These are phyloP conservation scores for Pichia sp. DNA, from an alignment of 1,139 yeast species.

Conservation along the genomic window DNA sequence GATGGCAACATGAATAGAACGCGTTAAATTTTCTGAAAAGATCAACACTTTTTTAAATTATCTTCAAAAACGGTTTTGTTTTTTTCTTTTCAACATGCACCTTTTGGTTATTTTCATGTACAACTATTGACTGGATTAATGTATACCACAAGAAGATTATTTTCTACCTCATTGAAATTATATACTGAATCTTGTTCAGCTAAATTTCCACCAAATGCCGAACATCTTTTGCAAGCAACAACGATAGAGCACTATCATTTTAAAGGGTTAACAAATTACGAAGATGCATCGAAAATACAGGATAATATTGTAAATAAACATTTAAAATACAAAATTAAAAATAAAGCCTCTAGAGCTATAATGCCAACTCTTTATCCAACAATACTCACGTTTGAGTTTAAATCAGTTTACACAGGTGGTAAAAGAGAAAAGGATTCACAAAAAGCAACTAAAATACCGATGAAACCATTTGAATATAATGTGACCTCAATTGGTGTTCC, in stretches of 20 bases:
- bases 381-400: conserved; percentile 71
- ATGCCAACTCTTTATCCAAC: conserved; percentile 26
- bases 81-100: neutral
- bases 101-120: too few species aligned
- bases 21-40: neutral
- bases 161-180: neutral
- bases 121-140: neutral
- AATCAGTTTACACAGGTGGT: conserved; percentile 86
- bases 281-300: conserved; percentile 57
- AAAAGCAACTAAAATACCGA: conserved; percentile 29
- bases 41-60: neutral
- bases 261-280: conserved; percentile 47
- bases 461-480: conserved; percentile 32
- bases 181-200: neutral
- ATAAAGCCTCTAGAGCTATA: conserved; percentile 14
- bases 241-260: conserved; percentile 59
- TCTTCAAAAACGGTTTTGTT: neutral
- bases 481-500: conserved; percentile 63
- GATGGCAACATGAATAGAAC: neutral
- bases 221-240: conserved; percentile 7
- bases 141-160: neutral
- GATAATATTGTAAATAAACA: conserved; percentile 53
- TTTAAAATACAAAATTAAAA: conserved; percentile 30
- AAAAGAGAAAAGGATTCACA: conserved; percentile 52
- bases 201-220: conserved; percentile 10